Conservation (phyloP, 176 grass and related monocot species). For the Carex scoparia region DNA sequence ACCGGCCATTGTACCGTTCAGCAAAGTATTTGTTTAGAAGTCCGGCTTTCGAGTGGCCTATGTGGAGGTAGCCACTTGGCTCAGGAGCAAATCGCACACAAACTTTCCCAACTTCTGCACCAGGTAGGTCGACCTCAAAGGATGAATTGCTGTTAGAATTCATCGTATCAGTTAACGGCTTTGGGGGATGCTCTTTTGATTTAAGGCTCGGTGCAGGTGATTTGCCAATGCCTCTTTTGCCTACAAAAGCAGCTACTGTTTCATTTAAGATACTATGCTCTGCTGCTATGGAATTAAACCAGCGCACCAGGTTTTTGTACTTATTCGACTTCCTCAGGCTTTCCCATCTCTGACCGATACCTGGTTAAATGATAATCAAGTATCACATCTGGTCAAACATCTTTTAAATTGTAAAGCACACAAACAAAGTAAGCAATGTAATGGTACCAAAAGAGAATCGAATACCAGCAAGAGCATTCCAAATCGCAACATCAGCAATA, state of each 20-base stretch:
- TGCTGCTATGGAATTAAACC: slow-evolving; percentile 59
- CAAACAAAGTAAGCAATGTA: neutral
- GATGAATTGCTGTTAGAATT: slow-evolving; percentile 11
- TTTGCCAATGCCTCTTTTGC: slow-evolving; percentile 81
- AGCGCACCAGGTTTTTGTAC: slow-evolving; percentile 71
- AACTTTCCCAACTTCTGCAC: slow-evolving; percentile 74
- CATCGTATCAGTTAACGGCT: slow-evolving; percentile 22
- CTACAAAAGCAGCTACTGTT: slow-evolving; percentile 63
- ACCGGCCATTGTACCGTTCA: slow-evolving; percentile 58
- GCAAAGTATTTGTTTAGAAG: slow-evolving; percentile 92
- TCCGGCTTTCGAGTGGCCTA: slow-evolving; percentile 85
- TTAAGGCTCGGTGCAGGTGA: slow-evolving; percentile 54
- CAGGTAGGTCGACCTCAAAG: slow-evolving; percentile 80
- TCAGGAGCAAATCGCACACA: slow-evolving; percentile 88
- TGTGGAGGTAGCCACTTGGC: slow-evolving; percentile 87
- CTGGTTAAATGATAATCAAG: slow-evolving; percentile 26
- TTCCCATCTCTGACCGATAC: slow-evolving; percentile 86
- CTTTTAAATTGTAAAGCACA: neutral
- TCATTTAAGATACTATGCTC: slow-evolving; percentile 60
- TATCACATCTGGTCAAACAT: slow-evolving; percentile 16
- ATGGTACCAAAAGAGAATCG: neutral
- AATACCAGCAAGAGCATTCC: slow-evolving; percentile 74
- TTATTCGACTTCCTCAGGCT: slow-evolving; percentile 78
- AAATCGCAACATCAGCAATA: slow-evolving; percentile 68
- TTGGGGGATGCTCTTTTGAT: slow-evolving; percentile 34